Base-by-base conservation (phyloP, 768 basidiomycete genomes). In the Suillus ampliporus region DNA sequence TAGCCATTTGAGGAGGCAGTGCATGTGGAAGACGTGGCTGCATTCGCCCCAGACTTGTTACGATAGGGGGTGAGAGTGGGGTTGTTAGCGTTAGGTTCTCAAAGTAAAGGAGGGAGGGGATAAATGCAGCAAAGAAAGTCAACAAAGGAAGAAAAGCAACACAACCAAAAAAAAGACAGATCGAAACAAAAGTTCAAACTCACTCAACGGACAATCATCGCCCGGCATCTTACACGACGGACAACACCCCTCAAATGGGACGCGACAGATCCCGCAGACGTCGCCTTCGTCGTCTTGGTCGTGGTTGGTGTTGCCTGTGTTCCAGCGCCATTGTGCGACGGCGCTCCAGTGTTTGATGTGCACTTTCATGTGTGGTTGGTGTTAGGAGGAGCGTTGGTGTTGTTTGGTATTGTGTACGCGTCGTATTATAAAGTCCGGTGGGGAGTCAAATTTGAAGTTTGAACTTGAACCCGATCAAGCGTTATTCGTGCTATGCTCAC, bases 1-100 rank as follows among this genome's bases (percentile, higher is more conserved):
- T n/a, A 98, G 86, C 97, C 97, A 99, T 75, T 98, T 97, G 65
- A 97, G 83, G 13, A 99, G 78, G 77, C 97, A 99, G 74, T 99
- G 97, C 94, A 98, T 95, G 74, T 99, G 97, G 72, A 99, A 99
- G 61, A 97, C 89, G 74, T 99, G 97, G 8, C 89, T 94, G 72
- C 97, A 99, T 77, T 97, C 90, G 40, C 97, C 97, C 94, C 95
- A 99, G 59, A 99, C 97, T 99, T 31, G 31, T 31, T 31, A n/a
- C n/a, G n/a, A n/a, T n/a, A n/a, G n/a, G n/a, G n/a, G n/a, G n/a
- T n/a, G n/a, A n/a, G n/a, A n/a, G n/a, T n/a, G n/a, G n/a, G n/a
- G n/a, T n/a, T n/a, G n/a, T n/a, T n/a, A n/a, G n/a, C n/a, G n/a
- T n/a, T n/a, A n/a, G n/a, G n/a, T n/a, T n/a, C n/a, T n/a, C n/a